These are phyloP conservation scores for Pythium sukuiense DNA, from an alignment of 352 stramenopile genomes.

Conservation along the genomic window DNA sequence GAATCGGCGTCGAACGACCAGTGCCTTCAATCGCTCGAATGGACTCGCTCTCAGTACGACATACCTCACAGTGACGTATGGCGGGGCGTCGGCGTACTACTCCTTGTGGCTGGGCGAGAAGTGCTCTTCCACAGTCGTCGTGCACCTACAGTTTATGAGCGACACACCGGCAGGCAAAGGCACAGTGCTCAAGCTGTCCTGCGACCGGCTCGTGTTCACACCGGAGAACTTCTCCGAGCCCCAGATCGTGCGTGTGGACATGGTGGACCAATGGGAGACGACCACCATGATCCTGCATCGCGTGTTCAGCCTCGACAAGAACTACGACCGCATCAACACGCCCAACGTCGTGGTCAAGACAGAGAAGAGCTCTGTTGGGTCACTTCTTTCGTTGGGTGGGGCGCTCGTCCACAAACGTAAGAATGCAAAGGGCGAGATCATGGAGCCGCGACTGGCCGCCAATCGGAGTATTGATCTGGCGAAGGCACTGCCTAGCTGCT, in stretches of 20 bases:
- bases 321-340: slow-evolving; percentile 52
- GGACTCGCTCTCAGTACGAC: slow-evolving; percentile 43
- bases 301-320: slow-evolving; percentile 65
- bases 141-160: slow-evolving; percentile 57
- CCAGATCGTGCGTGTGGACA: slow-evolving; percentile 66
- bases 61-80: slow-evolving; percentile 57
- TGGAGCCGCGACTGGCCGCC: slow-evolving; percentile 16
- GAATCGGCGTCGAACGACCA: slow-evolving; percentile 15
- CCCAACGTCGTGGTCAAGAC: slow-evolving; percentile 54
- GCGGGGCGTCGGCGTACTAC: slow-evolving; percentile 58
- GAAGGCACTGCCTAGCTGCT: slow-evolving; percentile 2
- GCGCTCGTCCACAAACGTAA: slow-evolving; percentile 46
- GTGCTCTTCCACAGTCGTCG: slow-evolving; percentile 68
- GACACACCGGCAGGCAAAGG: slow-evolving; percentile 31
- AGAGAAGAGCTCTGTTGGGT: slow-evolving; percentile 34
- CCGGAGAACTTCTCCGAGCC: slow-evolving; percentile 53
- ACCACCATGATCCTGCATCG: slow-evolving; percentile 60
- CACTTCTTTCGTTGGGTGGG: slow-evolving; percentile 50
- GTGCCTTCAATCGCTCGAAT: slow-evolving; percentile 23
- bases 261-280: slow-evolving; percentile 41
- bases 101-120: slow-evolving; percentile 51
- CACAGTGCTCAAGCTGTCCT: slow-evolving; percentile 44
- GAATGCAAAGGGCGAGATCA: slow-evolving; percentile 32
- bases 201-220: slow-evolving; percentile 72
- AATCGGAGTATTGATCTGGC: slow-evolving; percentile 38